Percentiles rank a stretch among this genome's conserved stretches.
phyloP scores from a whole-genome alignment of 2,329 filamentous ascomycete species.

The Arthrobotrys iridis region DNA sequence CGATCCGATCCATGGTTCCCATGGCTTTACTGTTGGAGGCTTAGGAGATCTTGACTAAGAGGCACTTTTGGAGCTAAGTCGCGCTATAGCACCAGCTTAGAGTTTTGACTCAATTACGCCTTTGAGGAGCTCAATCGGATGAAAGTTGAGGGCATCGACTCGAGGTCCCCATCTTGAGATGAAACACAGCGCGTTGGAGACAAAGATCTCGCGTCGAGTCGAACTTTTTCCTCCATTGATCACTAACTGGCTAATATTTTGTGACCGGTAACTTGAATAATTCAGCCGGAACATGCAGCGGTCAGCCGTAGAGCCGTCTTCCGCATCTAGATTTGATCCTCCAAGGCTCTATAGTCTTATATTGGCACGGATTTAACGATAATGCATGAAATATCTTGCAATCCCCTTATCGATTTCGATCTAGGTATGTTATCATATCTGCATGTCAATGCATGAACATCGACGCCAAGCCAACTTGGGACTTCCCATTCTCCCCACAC shows the following conservation, averaged over 20 bases:
- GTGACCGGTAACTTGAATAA: not conserved
- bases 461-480: not conserved
- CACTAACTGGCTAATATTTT: not conserved
- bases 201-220: not conserved
- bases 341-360: not conserved
- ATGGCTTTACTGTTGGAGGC: not conserved
- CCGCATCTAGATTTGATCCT: too few relatives aligned
- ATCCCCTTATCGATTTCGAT: conserved; percentile 13
- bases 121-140: conserved; percentile 19
- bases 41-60: not conserved
- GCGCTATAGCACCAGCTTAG: not conserved
- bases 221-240: not conserved
- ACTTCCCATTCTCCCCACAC: not conserved
- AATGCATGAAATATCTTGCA: not conserved
- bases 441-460: conserved; percentile 1
- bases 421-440: not conserved
- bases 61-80: not conserved
- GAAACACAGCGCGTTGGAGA: not conserved
- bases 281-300: conserved; percentile 3
- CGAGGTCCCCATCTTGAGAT: conserved; percentile 1
- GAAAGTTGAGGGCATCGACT: not conserved
- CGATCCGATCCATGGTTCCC: conserved; percentile 44
- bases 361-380: conserved; percentile 7
- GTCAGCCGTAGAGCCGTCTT: too few relatives aligned
- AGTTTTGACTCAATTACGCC: not conserved